Evolutionary conservation across 495 filamentous ascomycete genomes (phyloP), one percentile per base, ranked within the genome.

Genomic region (Neurospora intermedia): DNA sequence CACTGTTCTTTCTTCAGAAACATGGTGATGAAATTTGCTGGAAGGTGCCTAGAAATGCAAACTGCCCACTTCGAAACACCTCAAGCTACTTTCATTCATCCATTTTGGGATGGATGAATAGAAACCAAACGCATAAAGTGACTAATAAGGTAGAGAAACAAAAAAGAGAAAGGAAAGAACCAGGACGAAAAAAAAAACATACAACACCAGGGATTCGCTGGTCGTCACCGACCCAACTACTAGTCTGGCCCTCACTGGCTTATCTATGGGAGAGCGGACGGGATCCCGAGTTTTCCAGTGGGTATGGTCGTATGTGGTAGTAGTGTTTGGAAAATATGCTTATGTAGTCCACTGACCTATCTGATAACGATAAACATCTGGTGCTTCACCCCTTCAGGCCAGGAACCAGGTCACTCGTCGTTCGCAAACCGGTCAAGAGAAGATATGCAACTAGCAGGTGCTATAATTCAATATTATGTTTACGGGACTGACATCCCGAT

Each of bases 181-280:
- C 13, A 54, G 13, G 6, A 10, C 0, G 1, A 9, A 27, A 1
- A 4, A 54, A 54, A 13, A 13, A 9, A 71, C 82, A 81, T 84
- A 83, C 83, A 82, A 83, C 83, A 84, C 82, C 81, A 70, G 77
- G 83, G 74, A 82, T 84, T 84, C 82, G 79, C 83, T 80, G 80
- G 79, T 84, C 80, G 81, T 84, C 83, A 82, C 81, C 82, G 79
- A 83, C 82, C 79, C 80, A 80, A 84, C 80, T 84, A 83, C 82
- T 84, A 54, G 46, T 54, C 46, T 54, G 46, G 9, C 46, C 45
- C 45, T 48, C 45, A 48, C 18, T 23, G 16, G 43, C 43, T 46
- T 46, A 46, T 43, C 42, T 43, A 43, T 78, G 84, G 82, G 80
- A 83, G 84, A 85, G 82, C 84, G 83, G 83, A 86, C 84, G 84